Evolutionary conservation across 2,329 filamentous ascomycete genomes (phyloP), one percentile per base, ranked within the genome.

Genomic region (Aspergillus fructus): DNA sequence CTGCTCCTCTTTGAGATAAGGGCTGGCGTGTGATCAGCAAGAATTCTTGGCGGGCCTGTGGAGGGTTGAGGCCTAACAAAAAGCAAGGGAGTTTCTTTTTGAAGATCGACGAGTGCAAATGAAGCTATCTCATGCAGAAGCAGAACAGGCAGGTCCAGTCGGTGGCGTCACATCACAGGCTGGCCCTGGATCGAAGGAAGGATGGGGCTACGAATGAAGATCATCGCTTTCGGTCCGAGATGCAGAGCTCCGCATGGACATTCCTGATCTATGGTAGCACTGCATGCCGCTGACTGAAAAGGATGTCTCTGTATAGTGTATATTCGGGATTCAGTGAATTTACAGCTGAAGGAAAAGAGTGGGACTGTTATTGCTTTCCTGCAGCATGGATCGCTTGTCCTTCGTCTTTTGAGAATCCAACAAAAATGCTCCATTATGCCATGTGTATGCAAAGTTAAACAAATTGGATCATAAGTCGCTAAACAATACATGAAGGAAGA

Each of bases 1-100:
- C n/a, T n/a, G n/a, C n/a, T n/a, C n/a, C n/a, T n/a, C n/a, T n/a
- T 41, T 17, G 34, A 12, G 55, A 58, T 58, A 58, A 58, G 55
- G 39, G 21, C 43, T n/a, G 21, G 43, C 50, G 41, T 53, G 50
- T 53, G 50, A 53, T 53, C 50, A 53, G 34, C 19, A 8, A 30
- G 9, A 15, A 45, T 53, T 19, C 50, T 53, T 53, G 50, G 50
- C 50, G 30, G 30, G 50, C 19, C 3, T 9, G 1, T 17, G n/a
- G 11, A 9, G 15, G 23, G 11, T 2, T 5, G n/a, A 19, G 2
- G 15, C 21, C 21, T 21, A 24, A 24, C 24, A 24, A 24, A 24
- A 47, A n/a, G 42, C 51, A 48, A 41, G 34, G 51, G 15, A 5
- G 17, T 12, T n/a, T 42, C 21, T 17, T 42, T 9, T 42, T 3